Conservation (phyloP, 2,329 filamentous ascomycete species). For the Pseudogymnoascus sp. region DNA sequence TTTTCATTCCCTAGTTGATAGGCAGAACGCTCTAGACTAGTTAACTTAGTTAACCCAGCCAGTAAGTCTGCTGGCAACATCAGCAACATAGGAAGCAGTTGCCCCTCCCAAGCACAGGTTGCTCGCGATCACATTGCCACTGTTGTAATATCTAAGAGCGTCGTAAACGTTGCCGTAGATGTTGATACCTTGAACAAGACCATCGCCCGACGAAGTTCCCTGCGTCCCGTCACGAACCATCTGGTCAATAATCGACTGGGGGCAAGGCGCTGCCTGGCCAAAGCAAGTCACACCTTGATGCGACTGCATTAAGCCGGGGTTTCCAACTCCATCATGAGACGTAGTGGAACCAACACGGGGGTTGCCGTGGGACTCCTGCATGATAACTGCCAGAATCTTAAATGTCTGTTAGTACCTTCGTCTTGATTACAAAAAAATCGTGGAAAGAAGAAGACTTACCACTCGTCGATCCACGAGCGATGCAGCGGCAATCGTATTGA, state of each 20-base stretch:
- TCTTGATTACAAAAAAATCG: not conserved
- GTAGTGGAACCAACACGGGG: not conserved
- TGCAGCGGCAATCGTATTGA: not conserved
- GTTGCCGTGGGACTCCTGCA: not conserved
- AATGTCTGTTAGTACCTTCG: not conserved
- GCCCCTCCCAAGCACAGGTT: not conserved
- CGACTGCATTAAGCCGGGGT: not conserved
- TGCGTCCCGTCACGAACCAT: not conserved
- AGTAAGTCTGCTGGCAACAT: not conserved
- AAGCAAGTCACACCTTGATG: not conserved
- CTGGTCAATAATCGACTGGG: not conserved
- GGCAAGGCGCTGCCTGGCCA: not conserved
- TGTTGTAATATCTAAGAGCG: not conserved
- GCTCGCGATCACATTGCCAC: not conserved
- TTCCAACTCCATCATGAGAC: not conserved
- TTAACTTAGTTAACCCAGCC: not conserved
- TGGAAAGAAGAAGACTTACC: not conserved
- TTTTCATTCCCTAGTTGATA: not conserved
- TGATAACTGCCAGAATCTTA: not conserved
- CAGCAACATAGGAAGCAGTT: not conserved
- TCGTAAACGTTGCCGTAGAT: not conserved
- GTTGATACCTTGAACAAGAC: not conserved
- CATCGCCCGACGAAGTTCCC: not conserved
- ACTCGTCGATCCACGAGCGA: not conserved
- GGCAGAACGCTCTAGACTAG: not conserved